Evolutionary conservation across 225 moss, liverwort and hornwort species (phyloP).

Genomic region (Antitrichia curtipendula): DNA sequence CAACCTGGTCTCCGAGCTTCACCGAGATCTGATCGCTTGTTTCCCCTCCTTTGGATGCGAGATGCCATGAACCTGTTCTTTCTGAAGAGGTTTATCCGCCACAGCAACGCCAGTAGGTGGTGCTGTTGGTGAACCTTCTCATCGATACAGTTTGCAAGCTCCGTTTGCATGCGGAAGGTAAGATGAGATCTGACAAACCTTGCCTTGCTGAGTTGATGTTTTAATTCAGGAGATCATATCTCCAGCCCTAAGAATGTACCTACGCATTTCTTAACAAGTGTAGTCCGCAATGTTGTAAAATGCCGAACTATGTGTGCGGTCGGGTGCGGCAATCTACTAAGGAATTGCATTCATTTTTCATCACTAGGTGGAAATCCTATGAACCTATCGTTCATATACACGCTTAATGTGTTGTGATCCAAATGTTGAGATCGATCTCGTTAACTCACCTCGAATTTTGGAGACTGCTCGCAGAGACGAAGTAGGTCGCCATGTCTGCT

Average conservation of each 20-base stretch:
- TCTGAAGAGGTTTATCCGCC: neutral
- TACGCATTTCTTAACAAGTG: neutral
- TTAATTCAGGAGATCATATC: neutral
- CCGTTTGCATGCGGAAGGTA: slow-evolving; percentile 17
- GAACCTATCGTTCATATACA: neutral
- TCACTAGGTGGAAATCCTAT: neutral
- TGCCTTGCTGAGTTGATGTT: neutral
- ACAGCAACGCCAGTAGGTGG: neutral
- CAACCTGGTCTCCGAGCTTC: neutral
- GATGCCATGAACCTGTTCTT: neutral
- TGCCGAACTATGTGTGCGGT: neutral
- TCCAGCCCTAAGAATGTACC: neutral
- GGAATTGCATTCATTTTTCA: neutral
- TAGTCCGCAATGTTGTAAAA: neutral
- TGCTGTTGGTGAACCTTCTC: neutral
- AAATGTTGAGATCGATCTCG: neutral
- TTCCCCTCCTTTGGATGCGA: neutral
- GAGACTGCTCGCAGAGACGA: neutral
- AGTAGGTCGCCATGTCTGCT: slow-evolving; percentile 14
- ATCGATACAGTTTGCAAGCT: neutral
- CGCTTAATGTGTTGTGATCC: neutral
- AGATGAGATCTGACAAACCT: neutral
- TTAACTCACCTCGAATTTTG: neutral
- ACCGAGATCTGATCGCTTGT: neutral
- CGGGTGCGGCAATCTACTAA: neutral